phyloP scores from a whole-genome alignment of 768 basidiomycete genomes.

The Tephrocybe sp. region DNA sequence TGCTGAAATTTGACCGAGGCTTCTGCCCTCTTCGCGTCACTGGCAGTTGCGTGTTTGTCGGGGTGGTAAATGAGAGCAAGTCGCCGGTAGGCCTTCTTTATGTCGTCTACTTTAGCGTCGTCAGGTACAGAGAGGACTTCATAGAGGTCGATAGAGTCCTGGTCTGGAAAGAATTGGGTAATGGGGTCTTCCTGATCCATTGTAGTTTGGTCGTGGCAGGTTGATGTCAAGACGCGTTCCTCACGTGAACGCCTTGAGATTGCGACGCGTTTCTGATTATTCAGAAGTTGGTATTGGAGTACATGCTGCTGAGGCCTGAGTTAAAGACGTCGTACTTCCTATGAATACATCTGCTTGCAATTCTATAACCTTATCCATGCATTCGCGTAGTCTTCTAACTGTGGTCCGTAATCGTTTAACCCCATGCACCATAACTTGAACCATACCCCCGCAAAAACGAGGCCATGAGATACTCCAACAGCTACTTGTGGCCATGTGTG shows the following conservation, averaged over 20 bases:
- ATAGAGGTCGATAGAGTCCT: slow-evolving; percentile 78
- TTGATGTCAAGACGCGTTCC: slow-evolving; percentile 9
- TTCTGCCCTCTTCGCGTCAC: slow-evolving; percentile 59
- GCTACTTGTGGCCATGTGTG: slow-evolving; percentile 72
- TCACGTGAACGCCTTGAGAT: slow-evolving; percentile 12
- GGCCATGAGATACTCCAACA: slow-evolving; percentile 58
- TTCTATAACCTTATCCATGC: neutral
- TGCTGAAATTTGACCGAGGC: slow-evolving; percentile 86
- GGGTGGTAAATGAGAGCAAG: slow-evolving; percentile 85
- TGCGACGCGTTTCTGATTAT: too few species aligned
- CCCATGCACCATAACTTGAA: slow-evolving; percentile 53
- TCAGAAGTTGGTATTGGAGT: too few species aligned
- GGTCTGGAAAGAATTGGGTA: slow-evolving; percentile 72
- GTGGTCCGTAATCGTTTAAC: slow-evolving; percentile 17
- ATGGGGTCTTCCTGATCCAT: slow-evolving; percentile 80
- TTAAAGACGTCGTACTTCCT: too few species aligned
- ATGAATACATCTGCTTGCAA: too few species aligned
- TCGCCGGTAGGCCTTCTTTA: slow-evolving; percentile 84
- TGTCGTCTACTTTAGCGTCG: slow-evolving; percentile 60
- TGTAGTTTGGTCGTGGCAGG: slow-evolving; percentile 21
- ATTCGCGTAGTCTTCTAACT: slow-evolving; percentile 10
- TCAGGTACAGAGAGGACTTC: slow-evolving; percentile 59
- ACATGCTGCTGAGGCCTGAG: too few species aligned
- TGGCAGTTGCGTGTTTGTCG: slow-evolving; percentile 77
- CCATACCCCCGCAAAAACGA: slow-evolving; percentile 52